These are phyloP conservation scores for Aquilaria yunnanensis DNA, from an alignment of 345 rosid species.

Conservation along the genomic window DNA sequence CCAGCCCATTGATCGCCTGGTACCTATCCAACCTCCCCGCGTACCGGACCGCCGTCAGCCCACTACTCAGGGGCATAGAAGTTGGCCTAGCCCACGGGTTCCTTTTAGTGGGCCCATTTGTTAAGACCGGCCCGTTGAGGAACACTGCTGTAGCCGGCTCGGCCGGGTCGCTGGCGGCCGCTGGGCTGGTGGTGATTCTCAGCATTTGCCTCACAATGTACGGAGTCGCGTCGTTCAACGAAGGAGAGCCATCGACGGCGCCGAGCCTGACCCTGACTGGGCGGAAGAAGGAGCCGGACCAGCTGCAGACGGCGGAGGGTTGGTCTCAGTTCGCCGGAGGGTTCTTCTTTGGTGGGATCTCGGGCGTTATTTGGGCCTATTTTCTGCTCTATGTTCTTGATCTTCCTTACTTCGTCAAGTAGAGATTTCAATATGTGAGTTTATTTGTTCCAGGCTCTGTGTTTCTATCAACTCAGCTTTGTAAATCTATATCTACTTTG, in stretches of 20 bases:
- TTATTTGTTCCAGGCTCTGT: too few relatives aligned
- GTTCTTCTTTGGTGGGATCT: slow-evolving; percentile 93
- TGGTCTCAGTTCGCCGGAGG: slow-evolving; percentile 94
- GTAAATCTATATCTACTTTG: neutral
- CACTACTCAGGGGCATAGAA: slow-evolving; percentile 85
- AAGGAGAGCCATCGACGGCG: slow-evolving; percentile 82
- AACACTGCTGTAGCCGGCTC: slow-evolving; percentile 69
- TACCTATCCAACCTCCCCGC: slow-evolving; percentile 95
- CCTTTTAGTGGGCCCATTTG: slow-evolving; percentile 89
- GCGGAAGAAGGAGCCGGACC: slow-evolving; percentile 91
- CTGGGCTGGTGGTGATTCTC: slow-evolving; percentile 76
- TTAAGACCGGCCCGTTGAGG: slow-evolving; percentile 82
- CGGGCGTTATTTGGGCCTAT: slow-evolving; percentile 94
- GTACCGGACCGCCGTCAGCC: slow-evolving; percentile 88
- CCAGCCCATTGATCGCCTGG: slow-evolving; percentile 93
- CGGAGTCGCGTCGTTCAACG: slow-evolving; percentile 66
- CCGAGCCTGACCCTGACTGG: slow-evolving; percentile 83
- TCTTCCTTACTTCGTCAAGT: slow-evolving; percentile 89
- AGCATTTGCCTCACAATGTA: slow-evolving; percentile 89
- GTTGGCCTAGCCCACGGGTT: slow-evolving; percentile 86
- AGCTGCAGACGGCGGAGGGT: slow-evolving; percentile 89
- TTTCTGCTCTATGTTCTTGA: slow-evolving; percentile 78
- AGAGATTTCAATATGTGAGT: slow-evolving; percentile 9
- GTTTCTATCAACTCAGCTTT: neutral
- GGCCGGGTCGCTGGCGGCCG: slow-evolving; percentile 86